phyloP scores from a whole-genome alignment of 257 asterid genomes.

The Jasminum sambac region DNA sequence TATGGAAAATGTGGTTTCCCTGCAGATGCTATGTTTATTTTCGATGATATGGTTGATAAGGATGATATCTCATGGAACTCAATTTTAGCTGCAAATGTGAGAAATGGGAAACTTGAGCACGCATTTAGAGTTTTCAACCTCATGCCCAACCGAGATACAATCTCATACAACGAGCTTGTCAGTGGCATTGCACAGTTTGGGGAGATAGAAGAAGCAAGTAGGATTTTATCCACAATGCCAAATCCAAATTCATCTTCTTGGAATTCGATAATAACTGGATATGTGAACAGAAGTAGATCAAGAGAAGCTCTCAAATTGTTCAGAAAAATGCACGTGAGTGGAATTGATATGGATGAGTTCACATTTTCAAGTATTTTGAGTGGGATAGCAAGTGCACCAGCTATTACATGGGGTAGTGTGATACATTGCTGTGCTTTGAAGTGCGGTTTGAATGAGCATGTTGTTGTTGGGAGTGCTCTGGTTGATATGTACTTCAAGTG shows the following conservation, averaged over 20 bases:
- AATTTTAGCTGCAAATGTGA: conserved; percentile 70
- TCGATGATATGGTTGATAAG: conserved; percentile 39
- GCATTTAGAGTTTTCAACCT: conserved; percentile 43
- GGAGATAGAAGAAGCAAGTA: conserved; percentile 57
- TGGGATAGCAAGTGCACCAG: conserved; percentile 59
- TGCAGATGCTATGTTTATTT: conserved; percentile 47
- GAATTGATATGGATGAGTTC: conserved; percentile 62
- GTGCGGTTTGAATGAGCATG: conserved; percentile 42
- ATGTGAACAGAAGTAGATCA: conserved; percentile 52
- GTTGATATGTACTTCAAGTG: conserved; percentile 83
- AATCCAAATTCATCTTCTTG: conserved; percentile 80
- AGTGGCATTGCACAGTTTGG: conserved; percentile 75
- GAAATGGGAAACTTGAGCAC: conserved; percentile 56
- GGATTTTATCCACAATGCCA: conserved; percentile 43
- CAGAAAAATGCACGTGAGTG: conserved; percentile 52
- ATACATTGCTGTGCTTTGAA: conserved; percentile 63
- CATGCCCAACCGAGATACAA: conserved; percentile 67
- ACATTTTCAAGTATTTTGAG: conserved; percentile 73
- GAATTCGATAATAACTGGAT: conserved; percentile 81
- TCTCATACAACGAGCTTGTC: conserved; percentile 72
- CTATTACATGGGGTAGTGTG: conserved; percentile 47
- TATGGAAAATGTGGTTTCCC: conserved; percentile 76
- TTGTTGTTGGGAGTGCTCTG: conserved; percentile 81
- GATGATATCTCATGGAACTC: conserved; percentile 79
- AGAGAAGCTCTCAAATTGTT: conserved; percentile 54